Evolutionary conservation across 768 basidiomycete species (phyloP).

Genomic region (Hypsizygus marmoreus): DNA sequence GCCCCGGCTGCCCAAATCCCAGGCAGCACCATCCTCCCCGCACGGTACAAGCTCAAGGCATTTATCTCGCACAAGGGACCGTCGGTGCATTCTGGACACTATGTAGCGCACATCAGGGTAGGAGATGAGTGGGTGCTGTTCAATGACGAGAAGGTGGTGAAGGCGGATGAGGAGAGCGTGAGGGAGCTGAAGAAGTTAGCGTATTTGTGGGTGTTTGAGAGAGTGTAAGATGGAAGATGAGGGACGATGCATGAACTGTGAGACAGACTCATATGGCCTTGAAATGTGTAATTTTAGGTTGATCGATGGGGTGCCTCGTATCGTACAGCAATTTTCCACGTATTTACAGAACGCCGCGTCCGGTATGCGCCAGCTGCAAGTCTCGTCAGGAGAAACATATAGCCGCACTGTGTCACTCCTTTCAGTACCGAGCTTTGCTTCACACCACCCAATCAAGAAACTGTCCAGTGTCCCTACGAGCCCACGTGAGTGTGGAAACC

Average conservation of each 20-base stretch:
- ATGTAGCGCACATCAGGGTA: slow-evolving; percentile 76
- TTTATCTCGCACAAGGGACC: slow-evolving; percentile 98
- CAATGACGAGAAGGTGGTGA: slow-evolving; percentile 96
- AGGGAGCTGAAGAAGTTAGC: slow-evolving; percentile 80
- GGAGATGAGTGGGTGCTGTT: slow-evolving; percentile 84
- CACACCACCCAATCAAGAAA: too few relatives aligned
- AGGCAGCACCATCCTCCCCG: slow-evolving; percentile 69
- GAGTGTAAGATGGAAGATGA: slow-evolving; percentile 29
- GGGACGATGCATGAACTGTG: neutral
- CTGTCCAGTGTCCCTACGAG: too few relatives aligned
- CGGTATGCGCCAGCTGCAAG: too few relatives aligned
- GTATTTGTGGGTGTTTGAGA: slow-evolving; percentile 93
- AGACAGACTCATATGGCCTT: too few relatives aligned
- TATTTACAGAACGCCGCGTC: too few relatives aligned
- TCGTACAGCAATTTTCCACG: too few relatives aligned
- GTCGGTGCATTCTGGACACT: slow-evolving; percentile 93
- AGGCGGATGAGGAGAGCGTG: slow-evolving; percentile 82
- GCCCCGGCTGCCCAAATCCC: slow-evolving; percentile 24
- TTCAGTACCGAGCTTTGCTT: too few relatives aligned
- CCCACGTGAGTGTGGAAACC: too few relatives aligned
- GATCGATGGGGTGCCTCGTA: too few relatives aligned
- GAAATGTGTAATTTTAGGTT: too few relatives aligned
- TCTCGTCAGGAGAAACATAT: too few relatives aligned
- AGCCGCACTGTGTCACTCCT: too few relatives aligned
- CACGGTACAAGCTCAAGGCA: slow-evolving; percentile 78